Conservation (phyloP, 129 eudicot genomes). For the Erigeron canadensis region DNA sequence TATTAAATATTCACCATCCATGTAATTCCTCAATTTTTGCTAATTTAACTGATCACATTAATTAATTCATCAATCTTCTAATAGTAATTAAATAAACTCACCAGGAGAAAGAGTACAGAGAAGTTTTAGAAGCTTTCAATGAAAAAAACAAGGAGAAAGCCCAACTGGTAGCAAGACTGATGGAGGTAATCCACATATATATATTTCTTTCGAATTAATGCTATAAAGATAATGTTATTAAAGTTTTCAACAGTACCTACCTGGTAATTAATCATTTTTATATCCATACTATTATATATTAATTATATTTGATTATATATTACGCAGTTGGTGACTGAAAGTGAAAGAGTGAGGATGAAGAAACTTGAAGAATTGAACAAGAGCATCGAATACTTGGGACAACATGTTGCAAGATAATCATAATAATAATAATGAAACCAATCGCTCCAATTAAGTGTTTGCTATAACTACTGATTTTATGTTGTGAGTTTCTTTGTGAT, state of each 20-base stretch:
- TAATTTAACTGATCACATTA: neutral
- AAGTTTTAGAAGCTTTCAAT: conserved; percentile 71
- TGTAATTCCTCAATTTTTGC: neutral
- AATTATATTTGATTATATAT: conserved; percentile 13
- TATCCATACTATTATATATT: neutral
- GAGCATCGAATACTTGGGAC: conserved; percentile 47
- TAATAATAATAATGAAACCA: neutral
- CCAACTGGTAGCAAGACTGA: conserved; percentile 65
- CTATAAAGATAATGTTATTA: too few relatives aligned
- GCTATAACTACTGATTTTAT: too few relatives aligned
- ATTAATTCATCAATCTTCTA: too few relatives aligned
- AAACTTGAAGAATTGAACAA: conserved; percentile 87
- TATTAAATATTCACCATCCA: too few relatives aligned
- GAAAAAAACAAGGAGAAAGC: conserved; percentile 90
- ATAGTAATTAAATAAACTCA: neutral
- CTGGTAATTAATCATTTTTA: too few relatives aligned
- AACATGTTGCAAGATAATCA: conserved; percentile 26
- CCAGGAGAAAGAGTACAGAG: conserved; percentile 90
- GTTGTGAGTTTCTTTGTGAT: too few relatives aligned
- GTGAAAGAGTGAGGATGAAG: conserved; percentile 79
- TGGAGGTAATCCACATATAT: conserved; percentile 56
- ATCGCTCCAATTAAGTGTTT: neutral
- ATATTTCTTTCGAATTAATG: neutral
- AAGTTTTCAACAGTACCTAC: too few relatives aligned
- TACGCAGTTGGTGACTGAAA: conserved; percentile 72